Evolutionary conservation across 352 stramenopile genomes (phyloP).

Genomic region (Plasmopara muralis): DNA sequence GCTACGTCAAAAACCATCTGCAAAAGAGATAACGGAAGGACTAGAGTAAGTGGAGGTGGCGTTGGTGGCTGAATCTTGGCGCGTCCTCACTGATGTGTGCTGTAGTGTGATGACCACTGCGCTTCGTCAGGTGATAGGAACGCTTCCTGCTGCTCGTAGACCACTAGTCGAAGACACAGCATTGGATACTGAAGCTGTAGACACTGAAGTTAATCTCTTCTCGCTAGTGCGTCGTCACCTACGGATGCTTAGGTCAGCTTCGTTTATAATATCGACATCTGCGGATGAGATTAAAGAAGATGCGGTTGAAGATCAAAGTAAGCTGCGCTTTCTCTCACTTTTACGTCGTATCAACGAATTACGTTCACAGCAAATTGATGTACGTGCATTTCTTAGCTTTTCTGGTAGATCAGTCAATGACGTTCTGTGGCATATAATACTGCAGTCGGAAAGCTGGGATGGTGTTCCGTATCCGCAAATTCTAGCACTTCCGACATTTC

Average conservation of each 20-base stretch:
- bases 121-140: slow-evolving; percentile 23
- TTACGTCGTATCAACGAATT: slow-evolving; percentile 79
- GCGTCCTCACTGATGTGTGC: not conserved
- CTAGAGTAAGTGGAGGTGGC: slow-evolving; percentile 8
- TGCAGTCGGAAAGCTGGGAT: slow-evolving; percentile 57
- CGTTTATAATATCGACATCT: slow-evolving; percentile 2
- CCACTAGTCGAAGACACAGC: slow-evolving; percentile 5
- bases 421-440: too few species aligned
- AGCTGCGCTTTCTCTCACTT: slow-evolving; percentile 68
- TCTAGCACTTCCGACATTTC: slow-evolving; percentile 69
- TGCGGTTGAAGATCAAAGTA: slow-evolving; percentile 38
- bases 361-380: slow-evolving; percentile 69
- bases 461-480: slow-evolving; percentile 80
- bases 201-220: slow-evolving; percentile 26
- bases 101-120: slow-evolving; percentile 23
- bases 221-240: slow-evolving; percentile 29
- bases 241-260: slow-evolving; percentile 21
- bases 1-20: slow-evolving; percentile 30
- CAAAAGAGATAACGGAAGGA: not conserved
- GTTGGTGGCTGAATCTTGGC: not conserved
- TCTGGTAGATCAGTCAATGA: not conserved
- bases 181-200: slow-evolving; percentile 9
- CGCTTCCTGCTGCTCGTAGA: slow-evolving; percentile 7
- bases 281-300: slow-evolving; percentile 11
- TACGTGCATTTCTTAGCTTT: slow-evolving; percentile 16